These are phyloP conservation scores for Takashimella tepidaria DNA, from an alignment of 1,284 basidiomycete genomes.

Conservation along the genomic window DNA sequence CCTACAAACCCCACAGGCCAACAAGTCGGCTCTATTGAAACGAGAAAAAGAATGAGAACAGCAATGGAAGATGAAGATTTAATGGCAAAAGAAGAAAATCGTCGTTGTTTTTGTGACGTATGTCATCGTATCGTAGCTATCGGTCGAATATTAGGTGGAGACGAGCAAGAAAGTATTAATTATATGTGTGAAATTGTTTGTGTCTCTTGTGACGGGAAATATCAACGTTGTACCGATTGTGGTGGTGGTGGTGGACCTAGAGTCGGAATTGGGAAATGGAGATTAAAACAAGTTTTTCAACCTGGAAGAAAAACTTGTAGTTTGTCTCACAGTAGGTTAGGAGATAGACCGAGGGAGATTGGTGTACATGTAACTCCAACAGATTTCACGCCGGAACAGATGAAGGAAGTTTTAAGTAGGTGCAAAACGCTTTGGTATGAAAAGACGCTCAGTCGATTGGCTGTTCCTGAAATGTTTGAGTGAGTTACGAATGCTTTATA, in stretches of 20 bases:
- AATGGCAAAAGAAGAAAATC: slow-evolving; percentile 11
- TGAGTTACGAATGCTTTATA: no score
- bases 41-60: slow-evolving; percentile 37
- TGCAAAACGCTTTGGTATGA: slow-evolving; percentile 47
- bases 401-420: slow-evolving; percentile 41
- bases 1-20: neutral
- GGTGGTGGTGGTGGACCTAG: slow-evolving; percentile 47
- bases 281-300: slow-evolving; percentile 50
- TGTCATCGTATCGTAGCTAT: slow-evolving; percentile 41
- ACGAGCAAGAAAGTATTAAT: slow-evolving; percentile 23
- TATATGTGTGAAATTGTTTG: slow-evolving; percentile 41
- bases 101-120: slow-evolving; percentile 40
- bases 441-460: slow-evolving; percentile 42
- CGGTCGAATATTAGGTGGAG: slow-evolving; percentile 32
- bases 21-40: slow-evolving; percentile 35
- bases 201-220: slow-evolving; percentile 37
- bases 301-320: slow-evolving; percentile 49
- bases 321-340: slow-evolving; percentile 46
- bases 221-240: slow-evolving; percentile 40
- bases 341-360: slow-evolving; percentile 41
- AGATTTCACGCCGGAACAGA: slow-evolving; percentile 40
- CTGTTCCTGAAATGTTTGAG: slow-evolving; percentile 48
- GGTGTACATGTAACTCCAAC: slow-evolving; percentile 44
- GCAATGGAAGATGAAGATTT: slow-evolving; percentile 40
- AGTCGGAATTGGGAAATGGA: slow-evolving; percentile 51